Conservation (phyloP, 192 early-diverging fungal species). For the Linnemannia exigua region DNA sequence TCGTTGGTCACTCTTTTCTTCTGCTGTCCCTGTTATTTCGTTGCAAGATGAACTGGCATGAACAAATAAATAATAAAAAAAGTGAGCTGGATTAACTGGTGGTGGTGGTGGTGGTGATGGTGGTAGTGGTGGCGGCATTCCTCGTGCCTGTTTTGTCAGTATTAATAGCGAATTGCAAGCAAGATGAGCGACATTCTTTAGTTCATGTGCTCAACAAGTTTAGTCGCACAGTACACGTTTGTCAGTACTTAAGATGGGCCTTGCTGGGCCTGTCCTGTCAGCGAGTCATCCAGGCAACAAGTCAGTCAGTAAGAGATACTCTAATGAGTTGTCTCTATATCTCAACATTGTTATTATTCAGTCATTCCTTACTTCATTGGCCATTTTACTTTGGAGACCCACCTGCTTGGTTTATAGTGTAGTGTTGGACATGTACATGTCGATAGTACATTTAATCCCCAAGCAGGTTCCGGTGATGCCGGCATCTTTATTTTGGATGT, state of each 20-base stretch:
- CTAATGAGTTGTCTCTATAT: too few relatives aligned
- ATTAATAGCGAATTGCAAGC: background rate
- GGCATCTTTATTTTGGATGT: slow-evolving; percentile 12
- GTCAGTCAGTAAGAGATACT: background rate
- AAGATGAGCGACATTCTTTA: background rate
- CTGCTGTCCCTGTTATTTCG: background rate
- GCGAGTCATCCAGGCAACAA: background rate
- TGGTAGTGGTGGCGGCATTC: background rate
- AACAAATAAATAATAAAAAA: background rate
- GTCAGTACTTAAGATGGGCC: slow-evolving; percentile 1
- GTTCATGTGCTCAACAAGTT: background rate
- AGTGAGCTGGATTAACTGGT: too few relatives aligned
- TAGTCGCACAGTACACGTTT: slow-evolving; percentile 9
- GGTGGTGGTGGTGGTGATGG: too few relatives aligned
- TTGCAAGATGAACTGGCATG: background rate
- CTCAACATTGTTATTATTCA: too few relatives aligned
- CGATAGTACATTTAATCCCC: background rate
- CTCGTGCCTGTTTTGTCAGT: background rate
- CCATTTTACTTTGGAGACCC: background rate
- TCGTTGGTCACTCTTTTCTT: too few relatives aligned
- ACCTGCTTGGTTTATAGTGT: background rate
- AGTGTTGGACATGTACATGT: background rate
- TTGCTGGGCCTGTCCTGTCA: background rate
- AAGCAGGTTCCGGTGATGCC: background rate
- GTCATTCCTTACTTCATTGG: too few relatives aligned